A percentile compares a stretch with the other conserved stretches of the same genome.
These are phyloP conservation scores for Trifolium dubium DNA, from an alignment of 306 rosid genomes.

Conservation along the genomic window DNA sequence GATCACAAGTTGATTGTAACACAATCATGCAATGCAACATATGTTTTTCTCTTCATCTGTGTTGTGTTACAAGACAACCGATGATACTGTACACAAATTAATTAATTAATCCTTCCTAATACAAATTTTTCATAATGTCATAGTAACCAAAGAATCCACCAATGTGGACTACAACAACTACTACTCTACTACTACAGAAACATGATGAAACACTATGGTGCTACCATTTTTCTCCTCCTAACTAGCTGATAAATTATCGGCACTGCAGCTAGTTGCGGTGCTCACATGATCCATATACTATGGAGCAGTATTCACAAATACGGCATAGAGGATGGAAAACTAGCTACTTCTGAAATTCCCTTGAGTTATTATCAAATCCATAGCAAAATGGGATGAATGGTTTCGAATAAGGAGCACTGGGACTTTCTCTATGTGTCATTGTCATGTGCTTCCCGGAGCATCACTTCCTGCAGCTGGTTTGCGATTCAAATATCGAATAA, in stretches of 20 bases:
- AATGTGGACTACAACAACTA: constrained; percentile 22
- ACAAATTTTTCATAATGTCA: constrained; percentile 38
- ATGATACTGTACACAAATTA: constrained; percentile 43
- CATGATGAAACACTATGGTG: constrained; percentile 18
- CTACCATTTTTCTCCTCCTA: constrained; percentile 38
- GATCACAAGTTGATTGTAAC: constrained; percentile 3
- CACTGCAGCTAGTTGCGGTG: constrained; percentile 38
- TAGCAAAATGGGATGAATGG: constrained; percentile 37
- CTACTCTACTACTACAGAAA: constrained; percentile 23
- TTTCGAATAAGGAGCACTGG: constrained; percentile 8
- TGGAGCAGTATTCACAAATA: constrained; percentile 44
- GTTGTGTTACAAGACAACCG: constrained; percentile 18
- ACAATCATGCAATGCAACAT: not conserved
- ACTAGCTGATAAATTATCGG: constrained; percentile 5
- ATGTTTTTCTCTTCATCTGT: not conserved
- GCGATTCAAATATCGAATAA: constrained; percentile 91
- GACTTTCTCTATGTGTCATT: not conserved
- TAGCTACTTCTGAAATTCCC: constrained; percentile 1
- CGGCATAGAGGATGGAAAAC: constrained; percentile 36
- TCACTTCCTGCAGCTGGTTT: constrained; percentile 83
- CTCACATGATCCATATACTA: constrained; percentile 31
- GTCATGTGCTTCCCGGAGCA: constrained; percentile 81
- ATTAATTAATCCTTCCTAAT: constrained; percentile 36
- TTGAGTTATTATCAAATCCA: constrained; percentile 19
- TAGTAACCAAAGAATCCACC: constrained; percentile 38